Percentiles rank a stretch among this genome's conserved stretches.
These are phyloP conservation scores for Dispira simplex DNA, from an alignment of 192 early-diverging fungal genomes.

Conservation along the genomic window DNA sequence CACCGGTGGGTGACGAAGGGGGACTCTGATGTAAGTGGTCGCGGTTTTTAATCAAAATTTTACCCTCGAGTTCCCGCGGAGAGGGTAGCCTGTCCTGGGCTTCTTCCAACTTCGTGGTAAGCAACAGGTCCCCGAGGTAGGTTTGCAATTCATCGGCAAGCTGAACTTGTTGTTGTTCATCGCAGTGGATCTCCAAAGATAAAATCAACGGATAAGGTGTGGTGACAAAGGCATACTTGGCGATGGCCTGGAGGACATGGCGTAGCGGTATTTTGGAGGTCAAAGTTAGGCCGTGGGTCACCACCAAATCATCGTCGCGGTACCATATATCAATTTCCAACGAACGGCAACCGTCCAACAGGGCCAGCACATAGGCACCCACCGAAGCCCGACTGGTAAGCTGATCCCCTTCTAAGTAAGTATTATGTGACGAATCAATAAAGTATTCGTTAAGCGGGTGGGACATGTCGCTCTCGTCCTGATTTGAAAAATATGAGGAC, in stretches of 20 bases:
- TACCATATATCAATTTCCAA: slow-evolving; percentile 94
- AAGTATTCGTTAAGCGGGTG: slow-evolving; percentile 40
- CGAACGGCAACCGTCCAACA: slow-evolving; percentile 77
- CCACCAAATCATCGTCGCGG: slow-evolving; percentile 59
- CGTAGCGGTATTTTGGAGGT: slow-evolving; percentile 66
- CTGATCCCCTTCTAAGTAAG: slow-evolving; percentile 77
- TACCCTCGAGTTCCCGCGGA: slow-evolving; percentile 46
- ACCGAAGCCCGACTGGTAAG: slow-evolving; percentile 60
- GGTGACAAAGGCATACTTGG: slow-evolving; percentile 70
- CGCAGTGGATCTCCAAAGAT: slow-evolving; percentile 74
- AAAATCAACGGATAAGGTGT: slow-evolving; percentile 72
- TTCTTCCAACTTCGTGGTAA: slow-evolving; percentile 24
- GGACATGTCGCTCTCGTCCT: too few relatives aligned
- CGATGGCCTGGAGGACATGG: slow-evolving; percentile 70
- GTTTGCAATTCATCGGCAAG: slow-evolving; percentile 56
- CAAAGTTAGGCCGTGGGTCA: slow-evolving; percentile 76
- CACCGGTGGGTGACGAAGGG: neutral
- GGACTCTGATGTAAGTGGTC: neutral
- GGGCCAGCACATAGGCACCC: slow-evolving; percentile 74
- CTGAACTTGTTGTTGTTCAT: slow-evolving; percentile 46
- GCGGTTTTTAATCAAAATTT: slow-evolving; percentile 64
- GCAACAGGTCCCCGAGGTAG: slow-evolving; percentile 50
- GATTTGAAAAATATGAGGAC: too few relatives aligned
- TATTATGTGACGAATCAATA: slow-evolving; percentile 85
- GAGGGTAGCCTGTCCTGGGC: slow-evolving; percentile 39